Evolutionary conservation across 768 basidiomycete species (phyloP).

Genomic region (Floccularia luteovirens): DNA sequence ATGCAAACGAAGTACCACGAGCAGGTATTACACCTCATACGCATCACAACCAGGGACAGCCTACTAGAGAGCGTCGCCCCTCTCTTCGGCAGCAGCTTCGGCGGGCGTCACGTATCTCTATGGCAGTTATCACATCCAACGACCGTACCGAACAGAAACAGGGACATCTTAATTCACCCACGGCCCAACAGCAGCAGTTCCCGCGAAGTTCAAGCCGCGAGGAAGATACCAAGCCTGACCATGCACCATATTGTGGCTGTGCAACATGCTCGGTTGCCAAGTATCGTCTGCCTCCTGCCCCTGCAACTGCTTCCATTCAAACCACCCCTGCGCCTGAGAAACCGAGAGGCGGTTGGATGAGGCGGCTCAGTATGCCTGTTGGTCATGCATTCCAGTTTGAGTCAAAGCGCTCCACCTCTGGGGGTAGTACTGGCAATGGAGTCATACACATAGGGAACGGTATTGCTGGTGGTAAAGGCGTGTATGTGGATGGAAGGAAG

Average conservation of each 20-base stretch:
- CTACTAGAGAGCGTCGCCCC: no score
- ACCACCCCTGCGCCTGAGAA: constrained; percentile 34
- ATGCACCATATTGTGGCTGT: constrained; percentile 63
- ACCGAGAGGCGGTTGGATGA: constrained; percentile 62
- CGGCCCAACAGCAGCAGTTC: constrained; percentile 10
- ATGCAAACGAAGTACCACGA: no score
- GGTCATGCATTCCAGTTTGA: constrained; percentile 53
- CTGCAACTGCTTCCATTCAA: constrained; percentile 10
- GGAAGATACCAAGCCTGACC: constrained; percentile 17
- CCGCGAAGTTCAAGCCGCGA: constrained; percentile 10
- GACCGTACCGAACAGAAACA: no score
- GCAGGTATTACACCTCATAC: no score
- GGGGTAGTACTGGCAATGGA: no score
- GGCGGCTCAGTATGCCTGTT: constrained; percentile 71
- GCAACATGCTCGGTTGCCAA: constrained; percentile 53
- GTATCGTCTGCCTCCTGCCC: constrained; percentile 31
- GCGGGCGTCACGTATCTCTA: no score
- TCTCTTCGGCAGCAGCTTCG: no score
- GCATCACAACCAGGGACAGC: no score
- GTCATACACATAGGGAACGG: constrained; percentile 18
- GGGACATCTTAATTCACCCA: no score
- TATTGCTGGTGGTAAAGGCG: constrained; percentile 13
- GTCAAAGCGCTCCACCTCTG: constrained; percentile 20
- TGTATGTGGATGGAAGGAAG: constrained; percentile 42
- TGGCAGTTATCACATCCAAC: no score